phyloP scores from a whole-genome alignment of 352 stramenopile species.

The Phytophthora multivora region DNA sequence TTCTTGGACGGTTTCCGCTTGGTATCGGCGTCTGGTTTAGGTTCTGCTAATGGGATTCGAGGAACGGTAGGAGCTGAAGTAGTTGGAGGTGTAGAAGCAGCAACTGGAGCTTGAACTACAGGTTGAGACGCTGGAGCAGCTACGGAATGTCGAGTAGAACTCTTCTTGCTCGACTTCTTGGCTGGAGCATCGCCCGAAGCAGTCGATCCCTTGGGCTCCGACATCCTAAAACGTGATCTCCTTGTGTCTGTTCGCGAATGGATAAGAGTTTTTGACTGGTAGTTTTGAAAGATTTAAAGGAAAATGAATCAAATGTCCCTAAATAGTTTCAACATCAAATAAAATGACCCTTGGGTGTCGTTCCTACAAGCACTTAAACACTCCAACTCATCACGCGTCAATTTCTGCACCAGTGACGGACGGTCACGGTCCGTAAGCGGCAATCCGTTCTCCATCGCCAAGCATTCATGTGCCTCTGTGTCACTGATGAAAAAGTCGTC shows the following conservation, averaged over 20 bases:
- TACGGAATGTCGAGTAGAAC: conserved; percentile 18
- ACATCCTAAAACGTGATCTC: conserved; percentile 32
- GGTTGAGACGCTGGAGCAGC: conserved; percentile 14
- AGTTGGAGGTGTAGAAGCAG: conserved; percentile 11
- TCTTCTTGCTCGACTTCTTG: conserved; percentile 50
- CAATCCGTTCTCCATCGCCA: conserved; percentile 12
- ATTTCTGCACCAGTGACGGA: background rate
- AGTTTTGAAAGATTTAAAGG: background rate
- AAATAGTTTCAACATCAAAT: no score
- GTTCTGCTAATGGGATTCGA: conserved; percentile 52
- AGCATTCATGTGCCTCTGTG: conserved; percentile 6
- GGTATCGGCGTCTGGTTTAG: conserved; percentile 38
- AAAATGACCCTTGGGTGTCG: no score
- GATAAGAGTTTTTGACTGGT: no score
- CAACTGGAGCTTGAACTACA: conserved; percentile 4
- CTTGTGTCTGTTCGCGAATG: conserved; percentile 11
- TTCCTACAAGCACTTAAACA: background rate
- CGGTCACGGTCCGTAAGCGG: background rate
- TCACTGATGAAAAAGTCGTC: conserved; percentile 24
- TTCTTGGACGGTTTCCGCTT: conserved; percentile 57
- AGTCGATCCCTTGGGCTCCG: conserved; percentile 38
- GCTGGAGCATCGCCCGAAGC: conserved; percentile 1
- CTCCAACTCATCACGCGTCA: no score
- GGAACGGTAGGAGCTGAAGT: conserved; percentile 37
- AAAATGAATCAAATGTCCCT: background rate